Conservation (phyloP, 2,329 filamentous ascomycete species). For the Hyphodiscus sp. region DNA sequence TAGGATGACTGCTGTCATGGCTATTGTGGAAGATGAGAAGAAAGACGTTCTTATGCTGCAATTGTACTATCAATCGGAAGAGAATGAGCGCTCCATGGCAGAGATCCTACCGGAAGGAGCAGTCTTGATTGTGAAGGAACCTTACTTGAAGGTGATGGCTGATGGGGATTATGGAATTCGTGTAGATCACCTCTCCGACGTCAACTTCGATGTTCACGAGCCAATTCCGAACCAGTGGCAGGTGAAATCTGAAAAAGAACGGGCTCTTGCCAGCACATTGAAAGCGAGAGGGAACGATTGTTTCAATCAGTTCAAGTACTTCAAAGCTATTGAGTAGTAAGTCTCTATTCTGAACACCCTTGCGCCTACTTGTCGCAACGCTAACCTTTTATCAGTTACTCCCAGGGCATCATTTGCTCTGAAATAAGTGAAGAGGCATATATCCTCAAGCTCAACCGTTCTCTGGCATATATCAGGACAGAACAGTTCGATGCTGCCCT, state of each 20-base stretch:
- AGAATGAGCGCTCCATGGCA: slow-evolving; percentile 23
- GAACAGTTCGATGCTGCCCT: slow-evolving; percentile 32
- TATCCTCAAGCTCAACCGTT: slow-evolving; percentile 29
- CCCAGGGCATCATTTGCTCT: slow-evolving; percentile 7
- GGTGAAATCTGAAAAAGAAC: background rate
- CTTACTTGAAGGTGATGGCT: slow-evolving; percentile 39
- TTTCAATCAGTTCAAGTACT: background rate
- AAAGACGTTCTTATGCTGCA: slow-evolving; percentile 17
- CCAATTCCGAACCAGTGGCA: slow-evolving; percentile 30
- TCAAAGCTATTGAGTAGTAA: slow-evolving; percentile 11
- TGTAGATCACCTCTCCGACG: slow-evolving; percentile 47
- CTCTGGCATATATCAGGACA: slow-evolving; percentile 29
- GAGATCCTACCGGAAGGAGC: slow-evolving; percentile 31
- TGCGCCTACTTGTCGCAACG: background rate
- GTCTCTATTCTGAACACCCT: background rate
- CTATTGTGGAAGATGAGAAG: slow-evolving; percentile 27
- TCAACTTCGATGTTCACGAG: slow-evolving; percentile 34
- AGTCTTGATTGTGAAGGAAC: slow-evolving; percentile 45
- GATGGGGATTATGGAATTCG: slow-evolving; percentile 38
- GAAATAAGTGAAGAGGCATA: slow-evolving; percentile 29
- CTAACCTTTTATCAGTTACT: background rate
- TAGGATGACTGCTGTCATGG: slow-evolving; percentile 7
- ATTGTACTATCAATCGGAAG: slow-evolving; percentile 24
- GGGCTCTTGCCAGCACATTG: background rate
- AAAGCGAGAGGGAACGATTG: background rate